Base-by-base conservation (phyloP, 495 filamentous ascomycete genomes). In the Aspergillus funiculosus region DNA sequence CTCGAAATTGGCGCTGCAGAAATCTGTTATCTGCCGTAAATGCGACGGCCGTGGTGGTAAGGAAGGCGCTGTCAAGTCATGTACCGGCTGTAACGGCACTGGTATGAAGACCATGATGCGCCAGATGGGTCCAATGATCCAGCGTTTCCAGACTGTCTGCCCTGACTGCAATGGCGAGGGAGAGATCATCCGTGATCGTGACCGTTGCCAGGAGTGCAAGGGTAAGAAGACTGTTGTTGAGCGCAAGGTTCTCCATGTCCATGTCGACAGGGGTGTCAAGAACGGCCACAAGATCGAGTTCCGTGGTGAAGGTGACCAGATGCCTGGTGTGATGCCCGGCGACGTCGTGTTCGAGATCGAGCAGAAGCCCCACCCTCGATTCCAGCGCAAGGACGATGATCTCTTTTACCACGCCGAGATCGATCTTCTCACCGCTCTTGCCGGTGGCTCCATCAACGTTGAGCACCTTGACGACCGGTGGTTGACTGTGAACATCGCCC, bases 91-190 rank as follows among this genome's bases (percentile, higher is more conserved):
- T 66, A 87, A 94, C 49, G 92, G 92, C 56, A 77, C 81, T 50
- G 94, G 92, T 68, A 94, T 95, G 87, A 97, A 97, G 82, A 95
- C 86, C 15, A 97, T 99, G 91, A 96, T 97, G 92, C 86, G 92
- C 57, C 94, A 97, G 75, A 97, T 97, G 90, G 92, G 94, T 39
- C 92, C 92, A 40, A 99, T 99, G 92, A 97, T 97, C 60, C 94
- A 97, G 71, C 86, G 92, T 39, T 97, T 97, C 80, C 94, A 97
- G 78, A 97, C 94, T 14, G 89, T 96, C 50, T 99, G 92, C 80
- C 87, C 89, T 22, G 92, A 99, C 67, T 99, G 92, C 63, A 87
- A 89, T 48, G 92, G 92, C 48, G 94, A 97, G 65, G 89, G 94
- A 37, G 94, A 99, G 72, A 89, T 84, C 44, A 87, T 99, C 61